Percentiles rank a stretch among this genome's conserved stretches.
Conservation (phyloP, 2,329 filamentous ascomycete genomes). For the Cadophora sp. region DNA sequence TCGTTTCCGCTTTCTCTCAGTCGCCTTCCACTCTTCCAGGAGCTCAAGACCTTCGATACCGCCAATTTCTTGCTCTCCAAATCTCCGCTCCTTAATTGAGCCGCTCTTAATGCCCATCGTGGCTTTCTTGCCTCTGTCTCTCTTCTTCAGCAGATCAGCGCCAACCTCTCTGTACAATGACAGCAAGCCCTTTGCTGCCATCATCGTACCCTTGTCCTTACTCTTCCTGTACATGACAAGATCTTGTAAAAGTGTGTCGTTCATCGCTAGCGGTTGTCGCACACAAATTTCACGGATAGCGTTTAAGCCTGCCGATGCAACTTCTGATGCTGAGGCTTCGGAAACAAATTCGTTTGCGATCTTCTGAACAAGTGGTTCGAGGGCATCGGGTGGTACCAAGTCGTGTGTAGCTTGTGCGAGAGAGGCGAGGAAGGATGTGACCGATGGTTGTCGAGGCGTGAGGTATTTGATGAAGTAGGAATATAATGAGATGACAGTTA, state of each 20-base stretch:
- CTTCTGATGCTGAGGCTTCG: constrained; percentile 88
- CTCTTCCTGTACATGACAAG: constrained; percentile 95
- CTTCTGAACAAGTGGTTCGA: constrained; percentile 91
- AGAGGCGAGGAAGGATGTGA: constrained; percentile 92
- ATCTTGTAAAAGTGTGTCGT: constrained; percentile 93
- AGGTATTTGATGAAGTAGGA: constrained; percentile 96
- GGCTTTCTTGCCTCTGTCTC: constrained; percentile 90
- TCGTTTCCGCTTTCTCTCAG: constrained; percentile 78
- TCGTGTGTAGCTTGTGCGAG: constrained; percentile 91
- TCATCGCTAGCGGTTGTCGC: constrained; percentile 94
- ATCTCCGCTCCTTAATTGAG: constrained; percentile 77
- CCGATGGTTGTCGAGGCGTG: constrained; percentile 84
- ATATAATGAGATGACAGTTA: constrained; percentile 89
- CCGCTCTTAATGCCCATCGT: constrained; percentile 81
- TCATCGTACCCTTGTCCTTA: constrained; percentile 99
- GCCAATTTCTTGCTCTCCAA: constrained; percentile 80
- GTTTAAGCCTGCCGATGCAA: constrained; percentile 90
- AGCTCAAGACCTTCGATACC: constrained; percentile 92
- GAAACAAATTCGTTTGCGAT: constrained; percentile 99
- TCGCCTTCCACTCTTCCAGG: constrained; percentile 91
- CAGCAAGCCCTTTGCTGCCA: constrained; percentile 93
- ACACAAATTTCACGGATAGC: constrained; percentile 94
- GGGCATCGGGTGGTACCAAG: constrained; percentile 87
- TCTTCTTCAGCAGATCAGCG: constrained; percentile 86
- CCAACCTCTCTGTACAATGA: constrained; percentile 91